These are phyloP conservation scores for Populus nigra DNA, from an alignment of 345 rosid species.

Conservation along the genomic window DNA sequence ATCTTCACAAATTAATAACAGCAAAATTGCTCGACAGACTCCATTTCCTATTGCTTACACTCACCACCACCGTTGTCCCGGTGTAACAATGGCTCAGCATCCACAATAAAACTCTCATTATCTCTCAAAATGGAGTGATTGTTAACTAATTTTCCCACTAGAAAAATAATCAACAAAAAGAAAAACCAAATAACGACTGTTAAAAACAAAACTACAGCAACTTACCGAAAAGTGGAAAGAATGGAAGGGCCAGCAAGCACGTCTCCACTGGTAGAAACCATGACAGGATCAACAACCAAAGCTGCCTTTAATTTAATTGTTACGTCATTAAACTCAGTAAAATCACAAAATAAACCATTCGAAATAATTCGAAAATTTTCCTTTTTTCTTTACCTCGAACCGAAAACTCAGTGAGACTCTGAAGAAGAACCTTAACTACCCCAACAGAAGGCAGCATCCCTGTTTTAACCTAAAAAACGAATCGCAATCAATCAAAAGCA, in stretches of 20 bases:
- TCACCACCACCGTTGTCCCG: too few species aligned
- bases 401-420: slow-evolving; percentile 53
- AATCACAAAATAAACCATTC: neutral
- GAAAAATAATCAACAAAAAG: neutral
- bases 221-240: slow-evolving; percentile 62
- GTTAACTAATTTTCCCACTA: neutral
- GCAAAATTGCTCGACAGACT: too few species aligned
- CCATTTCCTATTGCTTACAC: too few species aligned
- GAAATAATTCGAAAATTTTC: neutral
- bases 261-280: slow-evolving; percentile 97
- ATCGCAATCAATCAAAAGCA: neutral
- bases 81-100: too few species aligned
- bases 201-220: slow-evolving; percentile 15
- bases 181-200: neutral
- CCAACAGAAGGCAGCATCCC: slow-evolving; percentile 88
- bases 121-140: too few species aligned
- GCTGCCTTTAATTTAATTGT: slow-evolving; percentile 55
- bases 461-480: slow-evolving; percentile 71
- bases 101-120: too few species aligned
- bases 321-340: slow-evolving; percentile 32
- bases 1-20: too few species aligned
- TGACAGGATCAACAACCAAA: slow-evolving; percentile 95
- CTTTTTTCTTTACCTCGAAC: slow-evolving; percentile 50
- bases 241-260: slow-evolving; percentile 76
- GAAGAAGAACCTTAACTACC: slow-evolving; percentile 58